These are phyloP conservation scores for Kalanchoe fedtschenkoi DNA, from an alignment of 164 flowering plant species.

Conservation along the genomic window DNA sequence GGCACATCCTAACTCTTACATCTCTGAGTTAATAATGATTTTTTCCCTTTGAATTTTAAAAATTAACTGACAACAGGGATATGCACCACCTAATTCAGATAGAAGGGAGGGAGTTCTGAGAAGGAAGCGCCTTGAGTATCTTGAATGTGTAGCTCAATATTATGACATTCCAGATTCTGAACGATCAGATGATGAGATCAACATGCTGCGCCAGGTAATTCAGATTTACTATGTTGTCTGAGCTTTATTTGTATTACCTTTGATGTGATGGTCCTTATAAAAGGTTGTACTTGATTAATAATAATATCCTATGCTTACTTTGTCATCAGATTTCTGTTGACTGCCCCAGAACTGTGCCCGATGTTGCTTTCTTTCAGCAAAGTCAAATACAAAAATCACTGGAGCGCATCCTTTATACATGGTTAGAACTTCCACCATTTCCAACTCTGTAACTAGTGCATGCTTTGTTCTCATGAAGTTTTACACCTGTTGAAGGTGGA, in stretches of 20 bases:
- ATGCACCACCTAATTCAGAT: conserved; percentile 99
- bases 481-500: neutral
- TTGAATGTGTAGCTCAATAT: conserved; percentile 78
- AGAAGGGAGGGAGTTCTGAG: conserved; percentile 91
- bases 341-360: conserved; percentile 98
- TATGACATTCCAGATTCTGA: conserved; percentile 90
- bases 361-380: conserved; percentile 91
- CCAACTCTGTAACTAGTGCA: neutral
- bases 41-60: conserved; percentile 38
- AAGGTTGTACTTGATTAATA: neutral
- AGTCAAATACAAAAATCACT: conserved; percentile 82
- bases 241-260: neutral
- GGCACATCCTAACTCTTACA: neutral
- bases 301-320: neutral
- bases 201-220: conserved; percentile 92
- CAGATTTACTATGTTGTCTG: neutral
- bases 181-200: conserved; percentile 92
- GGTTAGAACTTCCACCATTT: conserved; percentile 30
- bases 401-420: conserved; percentile 92
- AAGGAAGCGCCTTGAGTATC: conserved; percentile 88
- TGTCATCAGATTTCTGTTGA: conserved; percentile 78
- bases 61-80: conserved; percentile 98
- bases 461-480: neutral
- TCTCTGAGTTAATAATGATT: neutral
- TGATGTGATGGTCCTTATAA: neutral